Conservation (phyloP, 2,329 filamentous ascomycete species). For the Colletotrichum lindemuthianum region DNA sequence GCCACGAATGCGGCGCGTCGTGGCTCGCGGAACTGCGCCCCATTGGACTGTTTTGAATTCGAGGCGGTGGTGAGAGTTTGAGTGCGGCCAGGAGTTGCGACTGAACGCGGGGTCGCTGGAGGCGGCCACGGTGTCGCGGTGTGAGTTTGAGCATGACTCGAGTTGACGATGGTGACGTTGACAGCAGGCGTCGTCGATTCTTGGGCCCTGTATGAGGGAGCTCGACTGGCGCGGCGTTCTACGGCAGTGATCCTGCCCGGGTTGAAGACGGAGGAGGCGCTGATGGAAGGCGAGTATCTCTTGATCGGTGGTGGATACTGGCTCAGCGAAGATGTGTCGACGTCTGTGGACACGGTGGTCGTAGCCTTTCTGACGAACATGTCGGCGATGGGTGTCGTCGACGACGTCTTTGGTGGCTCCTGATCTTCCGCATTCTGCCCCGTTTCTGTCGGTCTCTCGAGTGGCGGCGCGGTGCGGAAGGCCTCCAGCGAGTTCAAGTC, state of each 20-base stretch:
- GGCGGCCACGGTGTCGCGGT: slow-evolving; percentile 23
- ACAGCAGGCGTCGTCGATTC: background rate
- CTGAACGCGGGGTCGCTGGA: background rate
- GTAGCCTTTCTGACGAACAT: slow-evolving; percentile 23
- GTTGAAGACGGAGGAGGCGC: background rate
- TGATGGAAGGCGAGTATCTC: slow-evolving; percentile 7
- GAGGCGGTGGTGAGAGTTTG: background rate
- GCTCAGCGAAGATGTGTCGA: background rate
- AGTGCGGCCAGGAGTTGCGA: background rate
- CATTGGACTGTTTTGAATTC: slow-evolving; percentile 5
- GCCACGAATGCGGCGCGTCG: slow-evolving; percentile 17
- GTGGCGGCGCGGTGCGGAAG: slow-evolving; percentile 13
- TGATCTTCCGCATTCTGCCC: background rate
- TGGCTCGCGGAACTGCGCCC: slow-evolving; percentile 10
- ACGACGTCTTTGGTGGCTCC: slow-evolving; percentile 11
- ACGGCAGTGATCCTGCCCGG: background rate
- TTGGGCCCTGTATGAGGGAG: background rate
- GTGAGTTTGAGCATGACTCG: slow-evolving; percentile 13
- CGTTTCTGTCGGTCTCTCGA: background rate
- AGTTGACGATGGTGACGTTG: slow-evolving; percentile 22
- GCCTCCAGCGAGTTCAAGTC: slow-evolving; percentile 30
- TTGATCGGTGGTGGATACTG: background rate
- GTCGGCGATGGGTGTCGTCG: slow-evolving; percentile 29
- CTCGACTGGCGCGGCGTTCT: slow-evolving; percentile 10
- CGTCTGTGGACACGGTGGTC: background rate